Evolutionary conservation across 2,329 filamentous ascomycete genomes (phyloP), one percentile per base, ranked within the genome.

Genomic region (Dactylellina drechsleri): DNA sequence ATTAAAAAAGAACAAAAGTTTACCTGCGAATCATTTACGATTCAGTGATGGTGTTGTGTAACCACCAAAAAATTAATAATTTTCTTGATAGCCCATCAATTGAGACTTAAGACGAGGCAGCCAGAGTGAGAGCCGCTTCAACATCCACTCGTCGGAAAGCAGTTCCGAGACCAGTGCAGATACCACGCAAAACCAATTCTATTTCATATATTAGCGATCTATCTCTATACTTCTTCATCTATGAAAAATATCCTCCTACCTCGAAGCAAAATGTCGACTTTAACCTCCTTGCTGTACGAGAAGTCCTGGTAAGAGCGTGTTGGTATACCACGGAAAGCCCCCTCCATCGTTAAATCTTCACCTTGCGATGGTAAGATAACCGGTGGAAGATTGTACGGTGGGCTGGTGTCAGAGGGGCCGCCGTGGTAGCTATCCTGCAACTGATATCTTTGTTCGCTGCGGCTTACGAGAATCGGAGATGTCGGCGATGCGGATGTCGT

Each of bases 201-300:
- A 74, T 40, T 45, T 57, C 20, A 45, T 43, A 2, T 13, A 41
- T 74, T 64, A 74, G 70, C 20, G 31, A 28, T 18, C 28, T 47
- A 40, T 28, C 40, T 41, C 16, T 53, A 31, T 40, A 31, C 18
- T 15, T 56, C 23, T 45, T 15, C 16, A 20, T 5, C 15, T 23
- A 15, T 26, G 40, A 20, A 36, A 36, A 10, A 13, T 36, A 62
- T 74, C 47, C 4, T 47, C 43, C 16, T 47, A 74, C 70, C 70
- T 74, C 70, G 62, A 43, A 74, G 70, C 70, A 74, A 67, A 26
- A 74, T 74, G 43, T 74, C 62, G 43, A 74, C 70, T 59, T 74
- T 74, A 20, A 74, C 70, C 64, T 74, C 70, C 64, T 74, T 74
- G 62, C 70, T 74, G 62, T 62, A 47, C 31, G 70, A 74, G 50